A percentile compares a stretch with the other conserved stretches of the same genome.
Evolutionary conservation across 176 grass and related monocot genomes (phyloP).

Genomic region (Hsuehochloa calcarea): DNA sequence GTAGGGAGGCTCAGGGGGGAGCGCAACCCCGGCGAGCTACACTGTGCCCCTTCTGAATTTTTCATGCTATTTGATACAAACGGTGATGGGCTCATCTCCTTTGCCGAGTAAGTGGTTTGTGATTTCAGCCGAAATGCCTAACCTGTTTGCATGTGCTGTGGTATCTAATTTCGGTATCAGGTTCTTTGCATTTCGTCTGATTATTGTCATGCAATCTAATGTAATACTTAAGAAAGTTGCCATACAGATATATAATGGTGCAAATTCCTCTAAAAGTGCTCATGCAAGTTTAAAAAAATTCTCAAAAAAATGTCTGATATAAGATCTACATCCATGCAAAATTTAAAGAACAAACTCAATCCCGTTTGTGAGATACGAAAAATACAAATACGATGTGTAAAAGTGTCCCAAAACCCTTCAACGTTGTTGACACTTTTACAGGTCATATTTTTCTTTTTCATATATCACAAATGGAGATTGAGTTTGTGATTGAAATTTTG

Average conservation of each 20-base stretch:
- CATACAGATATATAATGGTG: neutral
- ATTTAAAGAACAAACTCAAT: too few relatives aligned
- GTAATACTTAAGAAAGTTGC: neutral
- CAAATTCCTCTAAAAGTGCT: too few relatives aligned
- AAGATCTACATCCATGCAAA: too few relatives aligned
- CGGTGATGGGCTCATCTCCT: slow-evolving; percentile 90
- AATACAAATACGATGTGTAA: too few relatives aligned
- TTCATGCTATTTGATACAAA: slow-evolving; percentile 96
- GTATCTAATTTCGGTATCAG: neutral
- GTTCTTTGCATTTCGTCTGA: neutral
- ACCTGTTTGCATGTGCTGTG: neutral
- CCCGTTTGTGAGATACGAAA: too few relatives aligned
- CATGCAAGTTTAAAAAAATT: too few relatives aligned
- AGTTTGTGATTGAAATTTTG: too few relatives aligned
- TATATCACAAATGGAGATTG: too few relatives aligned
- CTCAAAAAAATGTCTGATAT: too few relatives aligned
- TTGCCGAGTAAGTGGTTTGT: slow-evolving; percentile 78
- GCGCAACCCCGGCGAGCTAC: slow-evolving; percentile 64
- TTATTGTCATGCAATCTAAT: neutral
- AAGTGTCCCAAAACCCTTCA: too few relatives aligned
- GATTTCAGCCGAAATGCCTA: neutral
- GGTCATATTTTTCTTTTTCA: too few relatives aligned
- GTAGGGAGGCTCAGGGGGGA: slow-evolving; percentile 75
- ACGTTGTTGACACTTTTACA: too few relatives aligned
- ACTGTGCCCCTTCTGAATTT: slow-evolving; percentile 72